Evolutionary conservation across 2,329 filamentous ascomycete species (phyloP), one percentile per base, ranked within the genome.

Genomic region (Helotiales sp.): DNA sequence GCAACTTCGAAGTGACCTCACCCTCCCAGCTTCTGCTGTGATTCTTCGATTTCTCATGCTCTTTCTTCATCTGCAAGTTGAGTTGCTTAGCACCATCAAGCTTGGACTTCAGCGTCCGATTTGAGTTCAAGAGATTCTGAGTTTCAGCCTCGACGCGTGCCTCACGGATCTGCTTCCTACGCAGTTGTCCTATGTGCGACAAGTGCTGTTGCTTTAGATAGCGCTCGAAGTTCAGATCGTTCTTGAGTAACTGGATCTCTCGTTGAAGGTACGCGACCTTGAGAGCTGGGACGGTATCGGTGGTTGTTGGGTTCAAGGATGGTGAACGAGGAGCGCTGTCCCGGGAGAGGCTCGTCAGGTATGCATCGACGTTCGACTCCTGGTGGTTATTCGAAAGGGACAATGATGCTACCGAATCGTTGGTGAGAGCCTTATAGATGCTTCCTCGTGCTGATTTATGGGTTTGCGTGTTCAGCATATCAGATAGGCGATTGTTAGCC

Each of bases 201-300:
- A 93, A 83, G 70, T 93, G 90, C 67, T 95, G 90, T 63, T 91
- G 85, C 70, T 93, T 93, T 67, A 93, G 81, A 72, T 91, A 93
- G 25, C 89, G 81, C 71, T 95, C 91, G 67, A 93, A 95, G 63
- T 89, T 90, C 42, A 95, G 77, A 66, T 95, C 90, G 61, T 93
- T 95, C 44, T 88, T 85, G 10, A 95, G 73, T 2, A 93, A 75
- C 53, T 91, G 81, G n/a, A 91, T 82, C 66, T 92, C 87, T 40
- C 88, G 82, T 63, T 91, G 86, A 3, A 95, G 75, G 63, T 85
- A 83, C 1, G 81, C 75, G 27, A 80, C 67, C 69, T 59, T 73
- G 67, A 49, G 67, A 53, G 52, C 77, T 71, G 48, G 40, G 30
- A 59, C 58, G 8, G 53, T 69, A 27, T 61, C 59, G 8, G 54